Percentiles rank a stretch among this genome's conserved stretches.
Evolutionary conservation across 495 filamentous ascomycete genomes (phyloP).

Genomic region (Xylaria sp.): DNA sequence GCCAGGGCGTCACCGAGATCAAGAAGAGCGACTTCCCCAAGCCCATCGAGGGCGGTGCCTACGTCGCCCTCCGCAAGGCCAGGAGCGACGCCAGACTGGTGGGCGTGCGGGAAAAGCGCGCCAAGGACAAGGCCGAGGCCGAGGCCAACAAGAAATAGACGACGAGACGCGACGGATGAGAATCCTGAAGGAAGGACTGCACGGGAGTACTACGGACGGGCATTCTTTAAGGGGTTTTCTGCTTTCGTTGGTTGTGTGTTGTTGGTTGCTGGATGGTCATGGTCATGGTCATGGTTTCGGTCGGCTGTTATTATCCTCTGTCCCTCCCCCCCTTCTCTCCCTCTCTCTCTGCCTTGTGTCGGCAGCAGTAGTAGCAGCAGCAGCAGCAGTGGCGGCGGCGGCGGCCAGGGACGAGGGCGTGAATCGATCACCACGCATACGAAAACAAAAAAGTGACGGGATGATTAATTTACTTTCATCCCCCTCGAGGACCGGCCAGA

Average conservation of each 20-base stretch:
- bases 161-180: conserved; percentile 31
- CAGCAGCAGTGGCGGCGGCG: conserved; percentile 14
- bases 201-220: conserved; percentile 44
- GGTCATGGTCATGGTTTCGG: conserved; percentile 39
- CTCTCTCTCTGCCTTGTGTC: conserved; percentile 17
- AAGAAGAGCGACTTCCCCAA: conserved; percentile 79
- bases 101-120: conserved; percentile 91
- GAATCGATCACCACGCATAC: conserved; percentile 21
- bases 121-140: conserved; percentile 89
- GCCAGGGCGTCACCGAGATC: conserved; percentile 74
- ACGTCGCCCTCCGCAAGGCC: conserved; percentile 82
- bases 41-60: conserved; percentile 79
- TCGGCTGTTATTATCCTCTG: conserved; percentile 26
- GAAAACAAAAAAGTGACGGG: conserved; percentile 21
- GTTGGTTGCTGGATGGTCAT: conserved; percentile 43
- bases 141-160: conserved; percentile 87
- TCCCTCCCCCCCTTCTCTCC: neutral
- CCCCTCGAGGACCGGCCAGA: conserved; percentile 27
- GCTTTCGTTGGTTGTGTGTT: conserved; percentile 47
- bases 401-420: conserved; percentile 31
- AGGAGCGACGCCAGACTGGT: conserved; percentile 81
- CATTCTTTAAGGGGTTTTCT: conserved; percentile 48
- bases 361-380: conserved; percentile 14
- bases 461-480: conserved; percentile 22
- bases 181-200: conserved; percentile 36